Evolutionary conservation across 306 rosid genomes (phyloP), one percentile per base, ranked within the genome.

Genomic region (Notholithocarpus densiflorus): DNA sequence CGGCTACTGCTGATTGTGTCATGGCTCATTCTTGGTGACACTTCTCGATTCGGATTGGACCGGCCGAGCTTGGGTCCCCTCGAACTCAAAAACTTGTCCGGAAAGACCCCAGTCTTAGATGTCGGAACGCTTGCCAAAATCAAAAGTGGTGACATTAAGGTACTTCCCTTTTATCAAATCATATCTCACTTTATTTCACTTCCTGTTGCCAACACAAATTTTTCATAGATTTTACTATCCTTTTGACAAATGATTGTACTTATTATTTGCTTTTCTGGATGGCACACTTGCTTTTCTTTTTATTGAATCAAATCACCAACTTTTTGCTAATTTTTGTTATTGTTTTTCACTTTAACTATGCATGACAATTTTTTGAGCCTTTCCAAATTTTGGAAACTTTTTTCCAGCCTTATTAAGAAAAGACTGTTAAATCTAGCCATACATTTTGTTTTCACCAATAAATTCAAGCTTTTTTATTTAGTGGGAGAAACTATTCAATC

Each of bases 51-150:
- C 3, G 99, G 99, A 10, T 85, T 96, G 86, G 91, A 83, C 86
- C 88, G 99, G 40, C 99, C 99, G n/a, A 40, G 43, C 8, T 71
- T 93, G 89, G 99, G 99, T 76, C 99, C 99, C 84, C 89, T 96
- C 65, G 77, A 90, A 71, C 99, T 96, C 89, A 96, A 96, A 83
- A 91, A 87, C 84, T 24, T 87, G 68, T 88, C 93, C 37, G 99
- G 99, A 54, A 96, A 96, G 87, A 96, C 99, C 75, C 99, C 99
- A 1, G 99, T 96, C 26, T 84, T 96, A 5, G 99, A 96, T 19
- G 98, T 93, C 65, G 99, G 99, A 74, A 96, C 99, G 29, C 98
- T 96, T 4, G 88, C 96, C 82, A 93, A 91, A 89, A 96, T 96
- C 85, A 91, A 88, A 91, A 82, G 71, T 52, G 98, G 99, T 21